Evolutionary conservation across 139 green algal species (phyloP).

Genomic region (Zygnema circumcarinatum): DNA sequence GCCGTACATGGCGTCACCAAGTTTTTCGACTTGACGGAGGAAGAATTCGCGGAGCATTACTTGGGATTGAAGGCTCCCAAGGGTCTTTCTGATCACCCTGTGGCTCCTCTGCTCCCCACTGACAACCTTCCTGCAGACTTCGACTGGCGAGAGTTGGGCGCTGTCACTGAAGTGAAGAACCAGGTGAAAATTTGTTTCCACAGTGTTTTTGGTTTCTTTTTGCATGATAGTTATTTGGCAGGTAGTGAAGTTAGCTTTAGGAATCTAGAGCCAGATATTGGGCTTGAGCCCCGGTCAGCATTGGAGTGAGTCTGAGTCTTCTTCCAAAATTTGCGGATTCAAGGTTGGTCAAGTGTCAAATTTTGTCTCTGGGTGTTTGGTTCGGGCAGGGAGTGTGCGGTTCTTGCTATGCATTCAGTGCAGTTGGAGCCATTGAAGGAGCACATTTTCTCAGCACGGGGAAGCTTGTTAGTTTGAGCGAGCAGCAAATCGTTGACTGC

Average conservation of each 20-base stretch:
- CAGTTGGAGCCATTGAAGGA: conserved; percentile 71
- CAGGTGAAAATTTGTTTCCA: conserved; percentile 64
- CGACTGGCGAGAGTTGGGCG: conserved; percentile 74
- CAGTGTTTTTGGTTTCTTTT: background rate
- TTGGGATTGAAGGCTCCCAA: conserved; percentile 39
- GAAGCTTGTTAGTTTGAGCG: conserved; percentile 66
- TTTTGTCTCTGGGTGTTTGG: conserved; percentile 24
- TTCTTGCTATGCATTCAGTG: conserved; percentile 63
- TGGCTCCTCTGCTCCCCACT: conserved; percentile 34
- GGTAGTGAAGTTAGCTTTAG: too few relatives aligned
- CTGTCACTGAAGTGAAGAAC: conserved; percentile 73
- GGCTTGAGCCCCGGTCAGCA: too few relatives aligned
- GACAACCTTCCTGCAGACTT: conserved; percentile 64
- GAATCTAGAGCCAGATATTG: too few relatives aligned
- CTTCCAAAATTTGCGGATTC: too few relatives aligned
- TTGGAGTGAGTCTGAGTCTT: too few relatives aligned
- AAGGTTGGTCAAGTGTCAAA: too few relatives aligned
- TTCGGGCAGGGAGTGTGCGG: conserved; percentile 60
- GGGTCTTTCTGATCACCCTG: conserved; percentile 23
- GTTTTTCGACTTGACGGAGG: conserved; percentile 66
- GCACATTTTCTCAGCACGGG: conserved; percentile 73
- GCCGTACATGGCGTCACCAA: conserved; percentile 51
- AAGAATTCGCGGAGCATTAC: conserved; percentile 63
- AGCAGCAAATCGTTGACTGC: conserved; percentile 84
- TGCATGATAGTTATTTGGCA: too few relatives aligned